These are phyloP conservation scores for Cordyceps javanica DNA, from an alignment of 2,329 filamentous ascomycete genomes.

Conservation along the genomic window DNA sequence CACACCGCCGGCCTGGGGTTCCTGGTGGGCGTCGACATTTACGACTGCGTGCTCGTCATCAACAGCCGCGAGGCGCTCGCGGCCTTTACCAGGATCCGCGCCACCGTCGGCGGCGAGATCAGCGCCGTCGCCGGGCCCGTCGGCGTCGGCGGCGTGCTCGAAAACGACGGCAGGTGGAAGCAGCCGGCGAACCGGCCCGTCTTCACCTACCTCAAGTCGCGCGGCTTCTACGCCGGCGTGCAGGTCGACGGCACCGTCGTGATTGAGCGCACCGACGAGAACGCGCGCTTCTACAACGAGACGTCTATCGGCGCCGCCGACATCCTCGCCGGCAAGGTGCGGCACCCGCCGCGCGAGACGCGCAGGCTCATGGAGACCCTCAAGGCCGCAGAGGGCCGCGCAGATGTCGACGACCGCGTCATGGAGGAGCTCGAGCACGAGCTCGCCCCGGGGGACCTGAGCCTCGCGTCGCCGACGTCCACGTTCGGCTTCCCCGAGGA, in stretches of 20 bases:
- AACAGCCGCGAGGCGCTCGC: slow-evolving; percentile 70
- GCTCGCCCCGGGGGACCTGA: slow-evolving; percentile 30
- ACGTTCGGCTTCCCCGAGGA: slow-evolving; percentile 32
- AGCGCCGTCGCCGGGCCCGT: slow-evolving; percentile 65
- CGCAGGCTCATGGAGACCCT: slow-evolving; percentile 29
- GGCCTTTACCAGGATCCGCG: slow-evolving; percentile 68
- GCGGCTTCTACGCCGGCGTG: slow-evolving; percentile 81
- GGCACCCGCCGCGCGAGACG: slow-evolving; percentile 23
- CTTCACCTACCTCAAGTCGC: slow-evolving; percentile 75
- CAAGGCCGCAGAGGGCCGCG: slow-evolving; percentile 28
- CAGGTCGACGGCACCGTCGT: slow-evolving; percentile 83
- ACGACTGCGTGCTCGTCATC: slow-evolving; percentile 83
- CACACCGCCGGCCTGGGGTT: slow-evolving; percentile 77
- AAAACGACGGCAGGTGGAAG: slow-evolving; percentile 43
- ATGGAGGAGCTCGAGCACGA: slow-evolving; percentile 29
- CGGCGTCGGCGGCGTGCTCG: slow-evolving; percentile 67
- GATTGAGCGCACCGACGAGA: slow-evolving; percentile 81
- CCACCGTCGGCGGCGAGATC: slow-evolving; percentile 72
- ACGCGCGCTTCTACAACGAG: slow-evolving; percentile 79
- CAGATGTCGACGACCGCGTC: slow-evolving; percentile 25
- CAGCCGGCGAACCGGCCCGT: slow-evolving; percentile 50
- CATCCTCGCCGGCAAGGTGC: slow-evolving; percentile 43
- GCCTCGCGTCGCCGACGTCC: slow-evolving; percentile 24
- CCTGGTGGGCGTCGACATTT: slow-evolving; percentile 76
- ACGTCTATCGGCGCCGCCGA: slow-evolving; percentile 34